These are phyloP conservation scores for Fusarium napiforme DNA, from an alignment of 2,329 filamentous ascomycete genomes.

Conservation along the genomic window DNA sequence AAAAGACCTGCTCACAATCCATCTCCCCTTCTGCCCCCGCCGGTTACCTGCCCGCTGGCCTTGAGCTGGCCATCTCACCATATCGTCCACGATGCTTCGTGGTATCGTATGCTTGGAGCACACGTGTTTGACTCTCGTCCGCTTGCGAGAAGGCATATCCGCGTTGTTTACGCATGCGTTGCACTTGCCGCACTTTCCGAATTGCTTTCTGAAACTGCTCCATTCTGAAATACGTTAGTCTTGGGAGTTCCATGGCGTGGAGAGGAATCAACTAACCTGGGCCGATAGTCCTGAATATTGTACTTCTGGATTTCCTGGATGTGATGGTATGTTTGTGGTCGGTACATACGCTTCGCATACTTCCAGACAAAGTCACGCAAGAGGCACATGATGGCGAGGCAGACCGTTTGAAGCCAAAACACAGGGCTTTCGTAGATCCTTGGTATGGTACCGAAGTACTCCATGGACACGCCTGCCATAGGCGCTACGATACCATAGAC, in stretches of 20 bases:
- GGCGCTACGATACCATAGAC: constrained; percentile 89
- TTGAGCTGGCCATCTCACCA: constrained; percentile 84
- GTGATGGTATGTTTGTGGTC: constrained; percentile 94
- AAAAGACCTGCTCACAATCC: constrained; percentile 30
- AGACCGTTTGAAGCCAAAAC: constrained; percentile 91
- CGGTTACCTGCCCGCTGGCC: constrained; percentile 45
- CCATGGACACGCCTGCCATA: constrained; percentile 80
- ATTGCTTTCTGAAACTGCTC: constrained; percentile 99
- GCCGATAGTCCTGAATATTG: constrained; percentile 98
- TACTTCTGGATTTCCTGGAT: constrained; percentile 99
- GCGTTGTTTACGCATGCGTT: constrained; percentile 98
- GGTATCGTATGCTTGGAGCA: constrained; percentile 97
- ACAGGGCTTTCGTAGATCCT: constrained; percentile 81
- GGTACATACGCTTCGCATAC: constrained; percentile 97
- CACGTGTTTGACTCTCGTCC: constrained; percentile 93
- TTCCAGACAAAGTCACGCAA: constrained; percentile 95
- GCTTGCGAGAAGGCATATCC: constrained; percentile 98
- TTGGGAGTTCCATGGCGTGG: neutral
- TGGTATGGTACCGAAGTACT: constrained; percentile 87
- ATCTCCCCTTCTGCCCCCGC: constrained; percentile 2
- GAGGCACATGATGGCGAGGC: constrained; percentile 83
- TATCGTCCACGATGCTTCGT: constrained; percentile 91
- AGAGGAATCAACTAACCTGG: constrained; percentile 69
- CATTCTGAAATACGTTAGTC: constrained; percentile 71
- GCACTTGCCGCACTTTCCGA: constrained; percentile 96